A percentile compares a stretch with the other conserved stretches of the same genome.
phyloP scores from a whole-genome alignment of 2,329 filamentous ascomycete genomes.

The Curvularia eragrostidis region DNA sequence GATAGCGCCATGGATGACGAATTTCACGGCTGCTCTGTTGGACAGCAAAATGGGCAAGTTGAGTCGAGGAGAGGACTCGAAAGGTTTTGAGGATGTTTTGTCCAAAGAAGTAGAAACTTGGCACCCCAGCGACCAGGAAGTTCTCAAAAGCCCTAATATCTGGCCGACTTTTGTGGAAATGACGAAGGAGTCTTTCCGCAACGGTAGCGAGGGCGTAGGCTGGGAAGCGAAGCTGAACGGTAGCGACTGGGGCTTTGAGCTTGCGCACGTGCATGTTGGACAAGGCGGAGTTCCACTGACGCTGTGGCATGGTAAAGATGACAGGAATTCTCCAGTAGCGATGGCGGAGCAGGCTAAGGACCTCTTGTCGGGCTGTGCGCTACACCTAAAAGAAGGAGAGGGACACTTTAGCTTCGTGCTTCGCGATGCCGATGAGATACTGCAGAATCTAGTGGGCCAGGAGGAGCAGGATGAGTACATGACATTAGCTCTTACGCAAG shows the following conservation, averaged over 20 bases:
- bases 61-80: constrained; percentile 33
- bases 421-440: constrained; percentile 30
- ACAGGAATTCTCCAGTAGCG: constrained; percentile 34
- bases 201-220: constrained; percentile 36
- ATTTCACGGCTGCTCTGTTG: constrained; percentile 26
- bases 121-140: constrained; percentile 29
- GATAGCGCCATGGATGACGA: constrained; percentile 37
- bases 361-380: constrained; percentile 28
- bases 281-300: constrained; percentile 29
- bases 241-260: constrained; percentile 43
- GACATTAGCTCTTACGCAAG: constrained; percentile 8
- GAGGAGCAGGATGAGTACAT: constrained; percentile 28
- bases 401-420: constrained; percentile 37
- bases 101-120: constrained; percentile 29
- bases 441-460: constrained; percentile 30
- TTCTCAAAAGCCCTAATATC: constrained; percentile 29
- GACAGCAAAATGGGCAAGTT: constrained; percentile 37
- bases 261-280: constrained; percentile 34
- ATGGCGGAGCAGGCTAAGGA: constrained; percentile 36
- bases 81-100: constrained; percentile 35
- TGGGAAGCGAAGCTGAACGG: constrained; percentile 41
- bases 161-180: constrained; percentile 36
- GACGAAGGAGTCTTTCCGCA: constrained; percentile 35
- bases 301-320: constrained; percentile 46
- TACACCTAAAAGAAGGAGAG: constrained; percentile 34